phyloP scores from a whole-genome alignment of 2,329 filamentous ascomycete genomes.

The Byssothecium circinans region DNA sequence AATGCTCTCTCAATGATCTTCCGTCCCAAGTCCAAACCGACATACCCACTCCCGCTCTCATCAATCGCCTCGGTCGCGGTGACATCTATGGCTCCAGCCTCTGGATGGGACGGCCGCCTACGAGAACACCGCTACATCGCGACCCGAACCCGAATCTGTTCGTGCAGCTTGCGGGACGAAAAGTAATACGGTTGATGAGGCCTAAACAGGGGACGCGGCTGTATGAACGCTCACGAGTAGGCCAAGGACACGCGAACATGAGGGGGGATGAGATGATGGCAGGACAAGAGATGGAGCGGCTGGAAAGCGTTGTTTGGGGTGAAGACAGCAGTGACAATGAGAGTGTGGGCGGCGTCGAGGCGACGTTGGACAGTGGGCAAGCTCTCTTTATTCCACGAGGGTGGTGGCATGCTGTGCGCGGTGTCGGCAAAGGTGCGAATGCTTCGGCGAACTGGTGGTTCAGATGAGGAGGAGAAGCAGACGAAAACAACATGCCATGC shows the following conservation, averaged over 20 bases:
- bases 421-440: conserved; percentile 59
- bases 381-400: conserved; percentile 77
- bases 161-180: conserved; percentile 74
- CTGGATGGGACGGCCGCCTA: conserved; percentile 86
- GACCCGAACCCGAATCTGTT: conserved; percentile 96
- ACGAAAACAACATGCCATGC: background rate
- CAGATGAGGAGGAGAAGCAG: conserved; percentile 50
- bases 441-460: conserved; percentile 81
- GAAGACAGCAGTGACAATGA: conserved; percentile 13
- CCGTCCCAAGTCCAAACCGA: conserved; percentile 65
- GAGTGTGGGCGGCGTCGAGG: conserved; percentile 27
- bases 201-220: conserved; percentile 65
- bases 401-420: conserved; percentile 86
- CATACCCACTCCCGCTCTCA: conserved; percentile 67
- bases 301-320: conserved; percentile 74
- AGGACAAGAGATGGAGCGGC: conserved; percentile 65
- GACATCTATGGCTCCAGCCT: conserved; percentile 86
- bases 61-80: conserved; percentile 67
- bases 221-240: conserved; percentile 55
- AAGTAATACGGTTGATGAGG: conserved; percentile 70
- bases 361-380: conserved; percentile 65
- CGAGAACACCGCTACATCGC: conserved; percentile 85
- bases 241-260: conserved; percentile 53
- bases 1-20: conserved; percentile 71
- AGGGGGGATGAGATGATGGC: conserved; percentile 91